Base-by-base conservation (phyloP, 1,284 basidiomycete genomes). In the Abortiporus biennis region DNA sequence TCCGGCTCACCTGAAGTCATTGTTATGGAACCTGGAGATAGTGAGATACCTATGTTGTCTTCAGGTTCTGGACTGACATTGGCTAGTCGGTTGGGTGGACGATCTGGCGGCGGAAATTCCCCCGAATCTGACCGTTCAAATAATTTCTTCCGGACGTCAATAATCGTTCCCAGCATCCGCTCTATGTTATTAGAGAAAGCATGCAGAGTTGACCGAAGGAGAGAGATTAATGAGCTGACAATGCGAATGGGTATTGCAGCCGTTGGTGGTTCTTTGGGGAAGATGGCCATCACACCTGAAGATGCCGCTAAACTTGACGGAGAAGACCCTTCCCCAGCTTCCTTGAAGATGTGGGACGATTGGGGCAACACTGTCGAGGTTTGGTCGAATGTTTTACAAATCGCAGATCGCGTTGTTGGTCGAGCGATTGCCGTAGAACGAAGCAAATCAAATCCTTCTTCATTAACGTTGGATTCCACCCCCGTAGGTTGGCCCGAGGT, bases 181-280 rank as follows among this genome's bases (percentile, higher is more conserved):
- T 79, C 82, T 20, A 56, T 67, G 13, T 51, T 55, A 0, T 61
- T 67, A 8, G 90, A 92, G 58, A 71, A 69, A 34, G 62, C 65
- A 11, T 75, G 70, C 47, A 74, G 89, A 30, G 69, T 81, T 45
- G 59, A 65, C 2, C 68, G 85, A 27, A 72, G 89, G 41, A 68
- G 78, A 43, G 80, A 88, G 49, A 77, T 89, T 47, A 92, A 91
- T 56, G 78, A 86, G 50, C 62, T 91, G 33, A 80, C 78, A 0
- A 80, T 88, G 69, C 74, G 83, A 19, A 86, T 89, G 75, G 90
- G 78, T 6, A 68, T 92, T 19, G 80, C 82, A 22, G 72, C 76
- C 2, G 71, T 89, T 9, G 90, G 89, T 8, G 88, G 86, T 2
- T 54, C 64, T 1, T 58, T 92, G n/a, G 72, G 68, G 35, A 69